Evolutionary conservation across 2,329 filamentous ascomycete genomes (phyloP), one percentile per base, ranked within the genome.

Genomic region (Diaporthe vexans): DNA sequence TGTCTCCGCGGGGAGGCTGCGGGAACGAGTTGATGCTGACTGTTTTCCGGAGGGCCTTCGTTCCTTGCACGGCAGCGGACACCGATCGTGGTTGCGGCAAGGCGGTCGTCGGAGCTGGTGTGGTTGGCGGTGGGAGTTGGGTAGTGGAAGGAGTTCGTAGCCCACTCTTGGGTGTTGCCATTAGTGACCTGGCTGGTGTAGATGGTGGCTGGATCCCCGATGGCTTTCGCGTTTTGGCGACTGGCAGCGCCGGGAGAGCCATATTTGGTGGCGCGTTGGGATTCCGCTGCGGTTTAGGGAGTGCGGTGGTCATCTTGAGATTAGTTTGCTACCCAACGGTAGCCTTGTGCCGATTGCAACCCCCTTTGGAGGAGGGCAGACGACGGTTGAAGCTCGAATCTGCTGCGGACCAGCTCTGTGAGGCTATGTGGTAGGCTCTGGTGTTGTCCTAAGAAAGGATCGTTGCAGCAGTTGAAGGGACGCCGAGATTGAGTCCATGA

Each of bases 21-120:
- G 96, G 96, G 80, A 98, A 98, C 0, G 95, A 93, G 81, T 95
- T 96, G 80, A 98, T 97, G 87, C 95, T 98, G 80, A 97, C 93
- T 0, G 94, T 94, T 84, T 97, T 97, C 76, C 95, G 91, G 72
- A 98, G 84, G 1, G 92, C 91, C 82, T 92, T 95, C 7, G 90
- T 86, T 43, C 86, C 86, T 76, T 90, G 91, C 19, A 91, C 84
- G 48, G 86, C 86, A 11, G 70, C 35, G 11, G 91, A 87, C 8
- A 87, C 83, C 2, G 89, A 86, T 74, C 89, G 90, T 24, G 90
- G 85, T 21, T 90, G 87, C 7, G 90, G 88, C 15, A 92, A 83
- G 67, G 87, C 86, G 7, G 88, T 87, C 13, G 86, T 86, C 9
- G 89, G 85, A 48, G 87, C 85, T 40, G 89, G 87, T 52, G 88